Base-by-base conservation (phyloP, 345 rosid species). In the Theobroma cacao region DNA sequence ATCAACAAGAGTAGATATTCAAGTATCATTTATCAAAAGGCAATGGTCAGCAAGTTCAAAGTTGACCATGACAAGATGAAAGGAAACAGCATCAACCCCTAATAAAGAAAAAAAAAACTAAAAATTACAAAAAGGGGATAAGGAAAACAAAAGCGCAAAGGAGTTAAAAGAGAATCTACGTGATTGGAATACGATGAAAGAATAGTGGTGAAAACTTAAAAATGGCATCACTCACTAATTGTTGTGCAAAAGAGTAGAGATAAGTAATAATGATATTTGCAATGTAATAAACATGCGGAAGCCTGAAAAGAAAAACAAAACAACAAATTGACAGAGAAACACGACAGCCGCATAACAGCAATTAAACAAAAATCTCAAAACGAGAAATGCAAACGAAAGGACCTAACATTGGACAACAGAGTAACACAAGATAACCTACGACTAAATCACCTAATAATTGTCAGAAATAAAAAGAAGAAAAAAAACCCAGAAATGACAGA, bases 141-240 rank as follows among this genome's bases (percentile, higher is more conserved):
- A 75, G 40, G 78, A 61, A 17, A 60, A 52, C 17, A 75, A 61
- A 28, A 20, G 69, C 56, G 26, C 41, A 75, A 75, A 40, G 68
- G 8, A 33, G 77, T 38, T n/a, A 17, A 75, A 43, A 75, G 52
- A 60, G 38, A 61, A 41, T 30, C 75, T 72, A n/a, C 61, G 20
- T 33, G 75, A 52, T 72, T 52, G 30, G 61, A 31, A 53, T 48
- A 48, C 45, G 6, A 50, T 52, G 75, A 31, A 50, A 31, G 75
- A 20, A 31, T 50, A 52, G 12, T 33, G 62, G 7, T 52, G 62
- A 52, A 33, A 72, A 52, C 61, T 31, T n/a, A n/a, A 72, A 33
- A 20, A 52, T 20, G 13, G 47, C 4, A 11, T 4, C 2, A 50
- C 61, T 72, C 20, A 12, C 5, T 11, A 38, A 0, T 11, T 38